Percentiles rank a stretch among this genome's conserved stretches.
These are phyloP conservation scores for Zancudomyces culisetae DNA, from an alignment of 371 early-diverging fungal genomes.

Conservation along the genomic window DNA sequence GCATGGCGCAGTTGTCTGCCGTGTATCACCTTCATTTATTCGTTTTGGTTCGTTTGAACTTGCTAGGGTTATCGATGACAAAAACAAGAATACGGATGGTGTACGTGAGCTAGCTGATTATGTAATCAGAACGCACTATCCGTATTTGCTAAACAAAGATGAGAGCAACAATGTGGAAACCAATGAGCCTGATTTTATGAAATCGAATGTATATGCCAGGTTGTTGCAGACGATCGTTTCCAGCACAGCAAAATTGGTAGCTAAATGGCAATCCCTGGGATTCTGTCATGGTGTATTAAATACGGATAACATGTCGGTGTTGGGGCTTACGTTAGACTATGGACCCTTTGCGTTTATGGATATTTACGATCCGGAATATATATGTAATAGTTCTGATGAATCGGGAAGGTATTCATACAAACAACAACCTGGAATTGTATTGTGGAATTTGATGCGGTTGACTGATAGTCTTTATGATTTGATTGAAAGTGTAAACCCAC, in stretches of 20 bases:
- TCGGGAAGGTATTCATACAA: slow-evolving; percentile 51
- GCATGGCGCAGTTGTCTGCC: slow-evolving; percentile 53
- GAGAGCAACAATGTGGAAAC: no score
- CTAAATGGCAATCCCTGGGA: slow-evolving; percentile 70
- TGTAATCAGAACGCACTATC: slow-evolving; percentile 21
- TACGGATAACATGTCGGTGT: slow-evolving; percentile 75
- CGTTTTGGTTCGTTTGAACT: slow-evolving; percentile 82
- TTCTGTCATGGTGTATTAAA: slow-evolving; percentile 83
- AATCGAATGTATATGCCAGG: slow-evolving; percentile 39
- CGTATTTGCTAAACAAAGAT: slow-evolving; percentile 4
- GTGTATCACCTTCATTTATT: slow-evolving; percentile 65
- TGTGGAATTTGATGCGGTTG: slow-evolving; percentile 61
- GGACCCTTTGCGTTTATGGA: slow-evolving; percentile 79
- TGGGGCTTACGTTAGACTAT: slow-evolving; percentile 70
- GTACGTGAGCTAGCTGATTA: slow-evolving; percentile 52
- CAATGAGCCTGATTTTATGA: no score
- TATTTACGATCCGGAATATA: slow-evolving; percentile 51
- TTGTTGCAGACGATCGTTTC: slow-evolving; percentile 39
- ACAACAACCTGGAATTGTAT: slow-evolving; percentile 63
- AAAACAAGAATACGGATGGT: slow-evolving; percentile 36
- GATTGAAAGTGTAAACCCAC: slow-evolving; percentile 13
- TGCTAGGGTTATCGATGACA: slow-evolving; percentile 31
- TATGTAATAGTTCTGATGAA: slow-evolving; percentile 57
- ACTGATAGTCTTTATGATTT: slow-evolving; percentile 45
- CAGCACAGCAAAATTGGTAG: slow-evolving; percentile 59